phyloP scores from a whole-genome alignment of 2,329 filamentous ascomycete species.

The Microsporum audouinii region DNA sequence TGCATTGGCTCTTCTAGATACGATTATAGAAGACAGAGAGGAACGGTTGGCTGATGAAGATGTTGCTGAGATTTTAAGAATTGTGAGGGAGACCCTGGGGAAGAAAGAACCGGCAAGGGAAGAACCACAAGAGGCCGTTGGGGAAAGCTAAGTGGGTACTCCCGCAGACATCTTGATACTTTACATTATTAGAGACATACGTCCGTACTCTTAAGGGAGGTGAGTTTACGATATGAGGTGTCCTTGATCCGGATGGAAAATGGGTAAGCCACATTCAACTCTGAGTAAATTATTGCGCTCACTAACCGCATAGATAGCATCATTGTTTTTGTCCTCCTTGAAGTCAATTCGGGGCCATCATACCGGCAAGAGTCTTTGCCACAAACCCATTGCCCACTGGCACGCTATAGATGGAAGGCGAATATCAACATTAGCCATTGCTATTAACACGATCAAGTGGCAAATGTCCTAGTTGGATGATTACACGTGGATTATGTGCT shows the following conservation, averaged over 20 bases:
- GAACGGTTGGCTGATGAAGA: slow-evolving; percentile 30
- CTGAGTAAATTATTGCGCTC: not conserved
- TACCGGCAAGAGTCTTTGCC: not conserved
- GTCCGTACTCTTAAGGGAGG: not conserved
- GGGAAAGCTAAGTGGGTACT: not conserved
- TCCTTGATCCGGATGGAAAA: not conserved
- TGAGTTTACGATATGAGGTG: not conserved
- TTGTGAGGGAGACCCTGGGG: slow-evolving; percentile 27
- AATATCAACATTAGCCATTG: not conserved
- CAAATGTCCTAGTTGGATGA: not conserved
- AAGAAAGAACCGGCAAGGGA: slow-evolving; percentile 9
- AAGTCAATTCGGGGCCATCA: not conserved
- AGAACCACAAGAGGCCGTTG: not conserved
- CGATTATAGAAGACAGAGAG: slow-evolving; percentile 34
- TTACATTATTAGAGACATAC: not conserved
- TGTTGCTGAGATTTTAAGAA: slow-evolving; percentile 25
- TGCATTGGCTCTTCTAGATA: slow-evolving; percentile 23
- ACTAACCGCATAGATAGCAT: not conserved
- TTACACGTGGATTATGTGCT: no score
- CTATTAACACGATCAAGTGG: not conserved
- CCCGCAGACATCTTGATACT: no score
- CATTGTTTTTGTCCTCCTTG: not conserved
- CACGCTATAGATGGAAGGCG: not conserved
- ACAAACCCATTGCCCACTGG: not conserved
- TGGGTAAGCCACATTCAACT: not conserved